phyloP scores from a whole-genome alignment of 148 eudicot species.

The Rhododendron molle region DNA sequence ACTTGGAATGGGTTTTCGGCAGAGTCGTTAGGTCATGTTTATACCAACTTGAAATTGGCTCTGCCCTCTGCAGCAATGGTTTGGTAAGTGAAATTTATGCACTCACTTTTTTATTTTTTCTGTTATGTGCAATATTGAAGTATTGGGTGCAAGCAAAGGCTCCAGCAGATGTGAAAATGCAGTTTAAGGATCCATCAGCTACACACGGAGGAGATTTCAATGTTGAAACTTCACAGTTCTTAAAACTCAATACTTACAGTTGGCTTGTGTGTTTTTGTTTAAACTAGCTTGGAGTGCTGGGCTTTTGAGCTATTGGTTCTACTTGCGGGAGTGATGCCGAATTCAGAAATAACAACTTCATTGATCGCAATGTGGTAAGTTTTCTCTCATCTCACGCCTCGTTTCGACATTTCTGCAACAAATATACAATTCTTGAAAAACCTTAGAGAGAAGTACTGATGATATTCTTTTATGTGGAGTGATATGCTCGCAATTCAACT shows the following conservation, averaged over 20 bases:
- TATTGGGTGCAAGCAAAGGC: neutral
- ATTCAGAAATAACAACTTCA: slow-evolving; percentile 67
- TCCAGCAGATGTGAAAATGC: neutral
- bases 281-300: slow-evolving; percentile 72
- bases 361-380: slow-evolving; percentile 79
- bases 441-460: neutral
- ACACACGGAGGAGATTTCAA: neutral
- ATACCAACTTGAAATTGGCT: slow-evolving; percentile 47
- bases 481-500: neutral
- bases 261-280: neutral
- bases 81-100: slow-evolving; percentile 39
- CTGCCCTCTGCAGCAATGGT: slow-evolving; percentile 89
- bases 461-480: neutral
- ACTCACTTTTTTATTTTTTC: neutral
- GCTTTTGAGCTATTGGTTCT: slow-evolving; percentile 84
- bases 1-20: slow-evolving; percentile 63
- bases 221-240: neutral
- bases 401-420: neutral
- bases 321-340: slow-evolving; percentile 77
- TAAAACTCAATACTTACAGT: neutral
- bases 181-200: neutral
- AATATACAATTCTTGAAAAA: neutral
- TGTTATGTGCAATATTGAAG: neutral
- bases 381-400: neutral
- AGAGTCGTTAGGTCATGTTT: slow-evolving; percentile 42